A percentile compares a stretch with the other conserved stretches of the same genome.
Conservation (phyloP, 2,329 filamentous ascomycete genomes). For the Diplodia sapinea region DNA sequence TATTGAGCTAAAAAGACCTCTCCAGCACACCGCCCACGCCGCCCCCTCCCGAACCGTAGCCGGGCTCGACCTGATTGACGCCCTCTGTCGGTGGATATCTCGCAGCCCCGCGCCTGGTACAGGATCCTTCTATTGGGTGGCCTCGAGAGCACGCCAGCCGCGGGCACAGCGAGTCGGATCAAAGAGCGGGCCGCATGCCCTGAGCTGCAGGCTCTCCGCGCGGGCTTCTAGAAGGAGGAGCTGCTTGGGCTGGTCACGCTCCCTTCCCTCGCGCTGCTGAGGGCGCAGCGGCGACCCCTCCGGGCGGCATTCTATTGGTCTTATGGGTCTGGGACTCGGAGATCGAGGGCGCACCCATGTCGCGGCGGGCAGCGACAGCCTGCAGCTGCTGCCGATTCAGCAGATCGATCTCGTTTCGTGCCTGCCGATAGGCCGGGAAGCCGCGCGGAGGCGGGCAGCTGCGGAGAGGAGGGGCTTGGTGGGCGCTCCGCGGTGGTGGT, state of each 20-base stretch:
- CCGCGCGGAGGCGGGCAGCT: conserved; percentile 2
- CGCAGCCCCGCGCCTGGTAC: conserved; percentile 24
- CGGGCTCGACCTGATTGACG: conserved; percentile 19
- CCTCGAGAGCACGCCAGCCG: conserved; percentile 19
- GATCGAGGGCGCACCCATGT: conserved; percentile 27
- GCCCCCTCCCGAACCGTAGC: conserved; percentile 1
- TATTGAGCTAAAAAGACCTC: conserved; percentile 26
- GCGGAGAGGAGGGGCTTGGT: not conserved
- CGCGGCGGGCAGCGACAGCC: conserved; percentile 24
- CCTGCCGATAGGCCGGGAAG: conserved; percentile 20
- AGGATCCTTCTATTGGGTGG: conserved; percentile 26
- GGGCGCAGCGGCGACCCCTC: conserved; percentile 19
- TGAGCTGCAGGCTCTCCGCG: conserved; percentile 15
- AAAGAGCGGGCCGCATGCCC: conserved; percentile 29
- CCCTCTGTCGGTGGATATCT: conserved; percentile 26
- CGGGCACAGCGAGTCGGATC: conserved; percentile 30
- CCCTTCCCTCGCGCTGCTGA: conserved; percentile 8
- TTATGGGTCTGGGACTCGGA: conserved; percentile 26
- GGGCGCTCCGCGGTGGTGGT: not conserved
- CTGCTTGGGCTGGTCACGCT: conserved; percentile 25
- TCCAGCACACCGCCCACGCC: conserved; percentile 10
- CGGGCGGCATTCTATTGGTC: conserved; percentile 23
- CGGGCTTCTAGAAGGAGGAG: conserved; percentile 26
- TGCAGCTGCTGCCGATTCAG: conserved; percentile 27
- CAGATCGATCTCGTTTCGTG: conserved; percentile 31